Evolutionary conservation across 768 basidiomycete genomes (phyloP), one percentile per base, ranked within the genome.

Genomic region (Termitomyces titanicus): DNA sequence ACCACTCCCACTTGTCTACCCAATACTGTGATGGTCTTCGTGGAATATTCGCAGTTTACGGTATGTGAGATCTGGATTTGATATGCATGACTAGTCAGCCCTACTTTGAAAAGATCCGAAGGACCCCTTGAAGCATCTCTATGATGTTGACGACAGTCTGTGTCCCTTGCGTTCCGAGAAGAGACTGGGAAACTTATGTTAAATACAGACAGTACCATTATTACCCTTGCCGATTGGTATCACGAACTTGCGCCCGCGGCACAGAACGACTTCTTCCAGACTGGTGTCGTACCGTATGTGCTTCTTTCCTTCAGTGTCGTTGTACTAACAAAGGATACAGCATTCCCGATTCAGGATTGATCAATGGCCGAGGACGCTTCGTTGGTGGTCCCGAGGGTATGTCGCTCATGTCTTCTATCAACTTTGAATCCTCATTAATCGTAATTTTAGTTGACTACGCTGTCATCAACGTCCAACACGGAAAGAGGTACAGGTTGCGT

Each of bases 401-500:
- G 77, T 18, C 33, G 5, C 25, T 8, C 43, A 49, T 5, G 57
- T 60, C 1, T 27, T 40, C 67, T 0, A 59, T n/a, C n/a, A 70
- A 1, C 52, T 69, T 51, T 57, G 58, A 34, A 68, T 71, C 38
- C 27, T 46, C 1, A 51, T 45, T 8, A 7, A 33, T 0, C 63
- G 62, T 34, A 55, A 66, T n/a, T 2, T 0, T 24, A 38, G 64
- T 68, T 2, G 67, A 72, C 0, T 72, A 74, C 25, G 64, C 81
- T 0, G 70, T 80, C 4, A 67, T 82, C 61, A 71, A 72, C 37
- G 78, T 83, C 29, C 53, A 63, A 25, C 52, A 57, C 0, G 75
- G 74, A 8, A 61, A 68, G 51, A 68, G 81, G n/a, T 83, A 82
- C 63, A 72, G 82, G 34, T 76, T 83, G 63, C 80, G 81, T 13